These are phyloP conservation scores for Groenewaldozyma salmanticensis DNA, from an alignment of 805 yeast genomes.

Conservation along the genomic window DNA sequence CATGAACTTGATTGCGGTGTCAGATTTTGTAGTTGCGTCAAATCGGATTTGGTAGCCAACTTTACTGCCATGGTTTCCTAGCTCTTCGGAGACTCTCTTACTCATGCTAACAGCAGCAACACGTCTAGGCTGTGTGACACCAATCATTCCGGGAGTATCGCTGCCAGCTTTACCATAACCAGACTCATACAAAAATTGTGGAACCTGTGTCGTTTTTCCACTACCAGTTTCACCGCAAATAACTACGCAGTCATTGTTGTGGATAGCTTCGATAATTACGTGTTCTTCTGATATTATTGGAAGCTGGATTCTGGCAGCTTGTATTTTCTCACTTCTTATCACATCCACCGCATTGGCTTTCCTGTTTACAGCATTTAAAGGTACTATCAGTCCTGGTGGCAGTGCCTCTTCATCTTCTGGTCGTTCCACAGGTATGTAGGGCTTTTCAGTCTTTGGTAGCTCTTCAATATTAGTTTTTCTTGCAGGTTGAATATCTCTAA, in stretches of 20 bases:
- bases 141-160: conserved; percentile 86
- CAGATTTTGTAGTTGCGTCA: conserved; percentile 54
- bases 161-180: conserved; percentile 65
- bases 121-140: conserved; percentile 87
- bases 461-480: conserved; percentile 48
- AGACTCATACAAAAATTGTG: conserved; percentile 88
- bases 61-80: conserved; percentile 56
- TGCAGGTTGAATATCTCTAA: conserved; percentile 57
- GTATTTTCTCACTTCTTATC: conserved; percentile 55
- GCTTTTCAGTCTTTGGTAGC: conserved; percentile 36
- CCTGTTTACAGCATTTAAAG: conserved; percentile 44
- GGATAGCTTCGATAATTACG: conserved; percentile 88
- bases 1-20: conserved; percentile 77
- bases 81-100: conserved; percentile 71
- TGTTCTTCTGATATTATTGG: conserved; percentile 93
- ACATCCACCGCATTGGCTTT: conserved; percentile 62
- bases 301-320: conserved; percentile 53
- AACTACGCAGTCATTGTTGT: conserved; percentile 82
- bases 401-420: conserved; percentile 66
- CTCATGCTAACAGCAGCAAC: conserved; percentile 84
- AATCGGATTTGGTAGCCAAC: conserved; percentile 87
- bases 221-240: conserved; percentile 98
- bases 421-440: conserved; percentile 48
- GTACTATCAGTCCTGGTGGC: conserved; percentile 50
- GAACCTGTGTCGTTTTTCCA: conserved; percentile 97